Base-by-base conservation (phyloP, 179 eudicot genomes). In the Vitellaria paradoxa region DNA sequence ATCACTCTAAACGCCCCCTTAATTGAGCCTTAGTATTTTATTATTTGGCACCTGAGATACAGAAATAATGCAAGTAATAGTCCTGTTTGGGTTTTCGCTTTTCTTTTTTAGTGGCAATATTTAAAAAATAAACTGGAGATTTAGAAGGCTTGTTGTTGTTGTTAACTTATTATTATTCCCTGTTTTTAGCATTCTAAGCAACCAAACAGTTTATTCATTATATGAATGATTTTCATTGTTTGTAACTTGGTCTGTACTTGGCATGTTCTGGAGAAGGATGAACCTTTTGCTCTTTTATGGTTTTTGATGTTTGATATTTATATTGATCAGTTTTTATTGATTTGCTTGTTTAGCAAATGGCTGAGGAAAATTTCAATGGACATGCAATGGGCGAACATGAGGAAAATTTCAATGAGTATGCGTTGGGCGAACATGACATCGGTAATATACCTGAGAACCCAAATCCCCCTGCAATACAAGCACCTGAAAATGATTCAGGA, bases 401-500 rank as follows among this genome's bases (percentile, higher is more conserved):
- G 37, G 37, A 30, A 30, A 30, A 30, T 30, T 30, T 30, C 37
- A 30, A 30, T 30, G 37, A 30, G 2, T 30, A 30, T 30, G 37
- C 37, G 2, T 30, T 30, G 37, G 37, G 2, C 37, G 2, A 74
- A 70, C 79, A 73, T 9, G 79, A 78, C 46, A 72, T 60, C 60
- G 80, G 64, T 20, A 57, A 24, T 62, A 68, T 73, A 59, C 81
- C 77, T 65, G 89, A 84, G 61, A 46, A 79, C 76, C 73, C 80
- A 7, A 77, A 81, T 80, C 78, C 65, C 26, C 85, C 78, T 17
- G 83, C 87, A 52, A 76, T 82, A 76, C 88, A 80, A 68, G 85
- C 64, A 66, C 59, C 77, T 65, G 84, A 72, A 65, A 80, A 78
- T 52, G 83, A 79, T 23, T 70, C 76, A 62, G 84, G 69, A 71